A percentile compares a stretch with the other conserved stretches of the same genome.
Evolutionary conservation across 2,329 filamentous ascomycete genomes (phyloP).

Genomic region (Pestalotiopsis sp.): DNA sequence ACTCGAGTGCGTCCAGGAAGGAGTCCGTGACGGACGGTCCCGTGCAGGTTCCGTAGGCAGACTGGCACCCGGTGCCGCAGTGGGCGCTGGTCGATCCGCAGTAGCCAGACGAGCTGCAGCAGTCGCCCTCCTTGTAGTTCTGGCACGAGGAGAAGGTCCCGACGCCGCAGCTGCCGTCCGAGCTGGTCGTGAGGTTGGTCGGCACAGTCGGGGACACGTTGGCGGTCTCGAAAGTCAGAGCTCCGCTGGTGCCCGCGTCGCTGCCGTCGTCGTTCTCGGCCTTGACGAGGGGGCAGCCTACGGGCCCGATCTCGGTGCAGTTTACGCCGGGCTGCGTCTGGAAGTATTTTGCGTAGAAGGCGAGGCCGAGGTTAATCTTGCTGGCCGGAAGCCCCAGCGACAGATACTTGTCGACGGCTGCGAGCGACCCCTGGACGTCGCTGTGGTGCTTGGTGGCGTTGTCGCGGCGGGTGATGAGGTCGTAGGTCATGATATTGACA

Average conservation of each 20-base stretch:
- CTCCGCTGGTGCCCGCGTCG: constrained; percentile 59
- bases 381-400: constrained; percentile 50
- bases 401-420: constrained; percentile 62
- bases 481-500: constrained; percentile 59
- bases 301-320: constrained; percentile 36
- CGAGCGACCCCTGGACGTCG: constrained; percentile 57
- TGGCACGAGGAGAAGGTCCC: constrained; percentile 31
- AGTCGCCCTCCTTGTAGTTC: constrained; percentile 21
- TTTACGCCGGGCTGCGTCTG: constrained; percentile 47
- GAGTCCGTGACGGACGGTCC: constrained; percentile 59
- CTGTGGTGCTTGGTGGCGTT: constrained; percentile 66
- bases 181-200: constrained; percentile 25
- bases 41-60: constrained; percentile 40
- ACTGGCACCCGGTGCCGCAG: constrained; percentile 16
- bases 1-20: constrained; percentile 55
- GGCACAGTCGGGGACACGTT: constrained; percentile 26
- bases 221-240: constrained; percentile 55
- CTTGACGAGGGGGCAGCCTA: constrained; percentile 57
- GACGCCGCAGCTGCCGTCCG: constrained; percentile 36
- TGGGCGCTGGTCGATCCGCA: constrained; percentile 28
- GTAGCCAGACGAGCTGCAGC: constrained; percentile 38
- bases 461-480: constrained; percentile 67
- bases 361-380: constrained; percentile 65
- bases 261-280: constrained; percentile 62
- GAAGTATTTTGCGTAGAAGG: constrained; percentile 71